Evolutionary conservation across 129 eudicot species (phyloP), one percentile per base, ranked within the genome.

Genomic region (Centaurea solstitialis): DNA sequence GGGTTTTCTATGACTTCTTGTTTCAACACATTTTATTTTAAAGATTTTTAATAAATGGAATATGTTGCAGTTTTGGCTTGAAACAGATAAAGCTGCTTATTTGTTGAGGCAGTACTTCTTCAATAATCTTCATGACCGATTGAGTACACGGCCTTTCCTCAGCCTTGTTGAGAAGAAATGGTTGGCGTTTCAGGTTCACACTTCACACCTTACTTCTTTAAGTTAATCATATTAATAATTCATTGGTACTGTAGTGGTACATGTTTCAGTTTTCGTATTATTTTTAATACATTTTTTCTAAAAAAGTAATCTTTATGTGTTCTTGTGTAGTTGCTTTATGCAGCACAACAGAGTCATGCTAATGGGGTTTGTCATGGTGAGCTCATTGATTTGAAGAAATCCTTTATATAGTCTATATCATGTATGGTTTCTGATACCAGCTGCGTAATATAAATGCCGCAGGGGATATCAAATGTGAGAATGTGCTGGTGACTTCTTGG

Each of bases 391-490:
- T 79, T 39, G 17, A 65, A 23, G 78, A 0, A 7, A 26, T 79
- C 18, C 7, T 81, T 41, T 28, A 81, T 28, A 73, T 73, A 40
- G 24, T 69, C 30, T 20, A 28, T 77, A 10, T 39, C 50, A 57
- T 57, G 21, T 47, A 11, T 72, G 20, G n/a, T 74, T 38, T 75
- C 24, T 69, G 66, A 64, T 68, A 37, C 66, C 68, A 62, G 65
- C 22, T 39, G 28, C 75, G 50, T 35, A 50, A 69, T 7, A 67
- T 35, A 5, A 68, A 47, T 35, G 37, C 69, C 82, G 79, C 87
- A 94, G 98, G 98, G 80, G 99, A 95, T 86, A 95, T 95, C 33
- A 95, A 95, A 87, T 95, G 99, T 79, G 99, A 95, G 91, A 95
- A 95, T 79, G 99, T 95, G 81, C 78, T 95, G 89, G 99, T 95